These are phyloP conservation scores for Candida namnaoensis DNA, from an alignment of 805 yeast genomes.

Conservation along the genomic window DNA sequence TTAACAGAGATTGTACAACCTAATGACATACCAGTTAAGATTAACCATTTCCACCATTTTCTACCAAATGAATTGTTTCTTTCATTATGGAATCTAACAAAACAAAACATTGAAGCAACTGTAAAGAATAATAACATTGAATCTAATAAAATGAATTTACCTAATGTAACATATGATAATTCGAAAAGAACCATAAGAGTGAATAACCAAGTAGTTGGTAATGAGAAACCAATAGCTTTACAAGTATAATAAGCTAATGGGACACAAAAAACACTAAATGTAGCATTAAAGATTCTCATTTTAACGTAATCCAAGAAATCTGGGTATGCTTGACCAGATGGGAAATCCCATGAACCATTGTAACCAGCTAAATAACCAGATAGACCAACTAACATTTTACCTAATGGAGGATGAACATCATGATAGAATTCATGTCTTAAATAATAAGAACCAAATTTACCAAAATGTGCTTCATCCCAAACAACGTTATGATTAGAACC, in stretches of 20 bases:
- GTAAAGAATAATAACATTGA: slow-evolving; percentile 89
- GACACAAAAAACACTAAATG: slow-evolving; percentile 74
- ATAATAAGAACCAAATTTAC: slow-evolving; percentile 91
- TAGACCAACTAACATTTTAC: slow-evolving; percentile 85
- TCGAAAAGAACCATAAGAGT: slow-evolving; percentile 78
- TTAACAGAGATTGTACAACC: slow-evolving; percentile 92
- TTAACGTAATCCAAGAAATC: slow-evolving; percentile 67
- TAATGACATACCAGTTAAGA: slow-evolving; percentile 73
- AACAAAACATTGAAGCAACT: slow-evolving; percentile 66
- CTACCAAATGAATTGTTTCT: slow-evolving; percentile 46
- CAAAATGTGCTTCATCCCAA: slow-evolving; percentile 98
- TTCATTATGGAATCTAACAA: slow-evolving; percentile 62
- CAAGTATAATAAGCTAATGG: slow-evolving; percentile 85
- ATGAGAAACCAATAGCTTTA: slow-evolving; percentile 63
- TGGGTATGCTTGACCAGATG: slow-evolving; percentile 73
- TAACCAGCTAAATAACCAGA: slow-evolving; percentile 83
- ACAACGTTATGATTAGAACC: slow-evolving; percentile 71
- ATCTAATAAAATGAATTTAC: slow-evolving; percentile 85
- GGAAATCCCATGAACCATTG: slow-evolving; percentile 85
- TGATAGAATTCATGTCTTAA: slow-evolving; percentile 84
- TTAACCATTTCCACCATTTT: slow-evolving; percentile 92
- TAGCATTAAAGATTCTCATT: slow-evolving; percentile 85
- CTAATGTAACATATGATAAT: slow-evolving; percentile 74
- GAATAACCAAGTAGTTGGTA: slow-evolving; percentile 68
- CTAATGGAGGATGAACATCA: slow-evolving; percentile 97